These are phyloP conservation scores for Pseudopyricularia javanii DNA, from an alignment of 2,329 filamentous ascomycete genomes.

Conservation along the genomic window DNA sequence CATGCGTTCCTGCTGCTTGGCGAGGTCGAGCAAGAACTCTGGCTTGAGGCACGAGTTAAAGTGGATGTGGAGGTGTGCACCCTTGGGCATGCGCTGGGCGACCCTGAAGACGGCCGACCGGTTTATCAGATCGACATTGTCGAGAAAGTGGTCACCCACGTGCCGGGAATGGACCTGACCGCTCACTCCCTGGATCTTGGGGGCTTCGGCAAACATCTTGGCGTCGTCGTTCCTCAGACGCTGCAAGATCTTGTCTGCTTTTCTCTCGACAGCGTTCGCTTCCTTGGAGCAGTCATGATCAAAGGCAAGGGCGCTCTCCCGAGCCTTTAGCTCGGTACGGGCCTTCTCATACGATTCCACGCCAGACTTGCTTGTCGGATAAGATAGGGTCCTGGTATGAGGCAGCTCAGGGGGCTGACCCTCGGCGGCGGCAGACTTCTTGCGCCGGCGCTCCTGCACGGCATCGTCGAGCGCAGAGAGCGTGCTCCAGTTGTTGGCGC, in stretches of 20 bases:
- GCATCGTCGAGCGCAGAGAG: slow-evolving; percentile 1
- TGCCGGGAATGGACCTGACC: slow-evolving; percentile 32
- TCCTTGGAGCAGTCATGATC: slow-evolving; percentile 21
- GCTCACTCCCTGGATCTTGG: slow-evolving; percentile 19
- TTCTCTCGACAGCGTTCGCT: slow-evolving; percentile 20
- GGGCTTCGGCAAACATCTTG: slow-evolving; percentile 21
- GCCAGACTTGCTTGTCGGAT: neutral
- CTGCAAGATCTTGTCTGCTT: slow-evolving; percentile 27
- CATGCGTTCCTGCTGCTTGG: slow-evolving; percentile 48
- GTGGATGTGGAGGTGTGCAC: slow-evolving; percentile 61
- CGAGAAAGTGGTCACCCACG: slow-evolving; percentile 44
- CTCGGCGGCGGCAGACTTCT: neutral
- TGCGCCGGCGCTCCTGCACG: neutral
- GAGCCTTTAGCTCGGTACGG: slow-evolving; percentile 16
- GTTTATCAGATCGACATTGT: slow-evolving; percentile 39
- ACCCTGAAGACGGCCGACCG: slow-evolving; percentile 45
- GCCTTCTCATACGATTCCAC: slow-evolving; percentile 14
- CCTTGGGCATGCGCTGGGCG: slow-evolving; percentile 53
- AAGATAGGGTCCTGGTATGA: neutral
- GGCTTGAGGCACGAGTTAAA: slow-evolving; percentile 65
- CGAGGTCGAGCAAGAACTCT: slow-evolving; percentile 41
- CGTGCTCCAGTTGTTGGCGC: slow-evolving; percentile 3
- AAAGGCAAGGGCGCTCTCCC: slow-evolving; percentile 26
- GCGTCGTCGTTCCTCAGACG: slow-evolving; percentile 22
- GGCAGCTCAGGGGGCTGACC: neutral